Evolutionary conservation across 768 basidiomycete genomes (phyloP), one percentile per base, ranked within the genome.

Genomic region (Podaxis mareebaensis): DNA sequence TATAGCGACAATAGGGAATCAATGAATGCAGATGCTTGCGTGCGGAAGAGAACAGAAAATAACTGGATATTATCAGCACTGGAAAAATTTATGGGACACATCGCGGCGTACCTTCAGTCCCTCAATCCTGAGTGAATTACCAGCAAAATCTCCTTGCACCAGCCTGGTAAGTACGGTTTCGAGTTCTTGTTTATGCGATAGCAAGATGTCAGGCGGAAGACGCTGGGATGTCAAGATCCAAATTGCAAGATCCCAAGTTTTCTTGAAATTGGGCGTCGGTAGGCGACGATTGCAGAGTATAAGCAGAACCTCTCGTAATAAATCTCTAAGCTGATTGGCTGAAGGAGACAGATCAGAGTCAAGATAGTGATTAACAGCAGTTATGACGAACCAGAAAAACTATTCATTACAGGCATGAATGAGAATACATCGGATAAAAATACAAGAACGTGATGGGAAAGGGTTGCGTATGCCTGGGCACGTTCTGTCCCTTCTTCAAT

Each of bases 371-470:
- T 55, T 22, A 15, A 3, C 5, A 22, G 13, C 3, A 30, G 7
- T n/a, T 20, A 24, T 22, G 49, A 77, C 84, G 44, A 67, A 90
- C 89, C 72, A 13, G 80, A 63, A 67, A 90, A 85, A 52, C 79
- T 68, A 12, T 73, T 67, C 73, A 78, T 75, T 63, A 89, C 66
- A 20, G 73, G 66, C 17, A 76, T 76, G 63, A 83, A 80, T n/a
- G 74, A 75, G 66, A 88, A 79, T 59, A 90, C 75, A 56, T 78
- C 78, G 4, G 85, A 80, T 44, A 85, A 65, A 53, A 84, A 71
- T 64, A 80, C 78, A 30, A 91, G 74, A 3, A 86, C 83, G 64
- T 81, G 74, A 30, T 85, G 82, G 64, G 81, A 85, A n/a, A 90
- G 68, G 2, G 70, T 71, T 10, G 79, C 78, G 17, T 78, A 66